Evolutionary conservation across 208 protist species (phyloP).

Genomic region (Phytomonas sp.): DNA sequence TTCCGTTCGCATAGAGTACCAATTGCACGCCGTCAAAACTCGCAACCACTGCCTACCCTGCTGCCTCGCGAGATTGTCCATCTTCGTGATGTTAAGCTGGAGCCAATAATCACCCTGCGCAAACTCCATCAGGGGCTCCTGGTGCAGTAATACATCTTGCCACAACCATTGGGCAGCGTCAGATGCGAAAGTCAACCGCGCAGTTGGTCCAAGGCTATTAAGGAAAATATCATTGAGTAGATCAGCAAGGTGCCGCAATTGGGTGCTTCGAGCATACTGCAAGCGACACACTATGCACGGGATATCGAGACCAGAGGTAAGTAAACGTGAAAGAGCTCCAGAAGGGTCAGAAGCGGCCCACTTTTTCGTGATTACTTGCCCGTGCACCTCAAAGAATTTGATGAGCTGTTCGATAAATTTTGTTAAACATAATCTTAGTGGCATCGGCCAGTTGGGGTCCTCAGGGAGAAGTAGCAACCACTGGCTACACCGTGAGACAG

Average conservation of each 20-base stretch:
- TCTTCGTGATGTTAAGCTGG: slow-evolving; percentile 18
- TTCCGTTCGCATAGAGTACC: slow-evolving; percentile 19
- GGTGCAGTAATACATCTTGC: slow-evolving; percentile 35
- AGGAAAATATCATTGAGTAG: slow-evolving; percentile 32
- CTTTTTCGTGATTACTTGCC: neutral
- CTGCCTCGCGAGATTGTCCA: slow-evolving; percentile 35
- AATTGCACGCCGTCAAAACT: slow-evolving; percentile 35
- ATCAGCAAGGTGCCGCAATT: slow-evolving; percentile 24
- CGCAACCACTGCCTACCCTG: slow-evolving; percentile 42
- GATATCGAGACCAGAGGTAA: slow-evolving; percentile 19
- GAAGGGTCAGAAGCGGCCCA: neutral
- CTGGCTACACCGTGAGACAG: neutral
- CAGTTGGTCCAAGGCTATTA: slow-evolving; percentile 15
- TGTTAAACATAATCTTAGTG: neutral
- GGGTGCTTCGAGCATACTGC: slow-evolving; percentile 16
- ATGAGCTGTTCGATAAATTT: neutral
- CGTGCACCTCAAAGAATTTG: neutral
- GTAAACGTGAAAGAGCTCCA: slow-evolving; percentile 12
- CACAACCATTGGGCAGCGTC: slow-evolving; percentile 51
- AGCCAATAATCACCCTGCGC: slow-evolving; percentile 6
- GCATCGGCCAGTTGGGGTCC: neutral
- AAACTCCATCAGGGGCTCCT: slow-evolving; percentile 8
- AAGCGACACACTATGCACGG: slow-evolving; percentile 19
- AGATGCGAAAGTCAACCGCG: slow-evolving; percentile 14
- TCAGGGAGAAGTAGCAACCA: slow-evolving; percentile 1